A percentile compares a stretch with the other conserved stretches of the same genome.
Conservation (phyloP, 495 filamentous ascomycete species). For the Hyaloscypha variabilis region DNA sequence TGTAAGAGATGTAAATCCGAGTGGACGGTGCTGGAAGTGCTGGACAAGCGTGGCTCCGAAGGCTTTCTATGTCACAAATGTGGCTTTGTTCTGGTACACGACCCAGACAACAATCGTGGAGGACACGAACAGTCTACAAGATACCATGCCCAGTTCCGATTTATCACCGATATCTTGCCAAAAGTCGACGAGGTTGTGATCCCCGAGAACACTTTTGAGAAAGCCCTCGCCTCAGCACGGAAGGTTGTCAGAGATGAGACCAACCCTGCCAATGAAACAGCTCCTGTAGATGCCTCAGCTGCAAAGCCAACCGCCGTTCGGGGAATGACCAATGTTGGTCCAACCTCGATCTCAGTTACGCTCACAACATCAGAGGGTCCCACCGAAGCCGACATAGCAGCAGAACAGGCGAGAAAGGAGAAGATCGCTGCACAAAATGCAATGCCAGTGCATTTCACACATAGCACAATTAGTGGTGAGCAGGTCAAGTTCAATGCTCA, state of each 20-base stretch:
- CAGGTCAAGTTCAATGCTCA: constrained; percentile 32
- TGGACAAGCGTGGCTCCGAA: constrained; percentile 66
- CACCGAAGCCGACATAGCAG: constrained; percentile 72
- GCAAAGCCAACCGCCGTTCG: constrained; percentile 68
- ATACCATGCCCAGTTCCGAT: constrained; percentile 84
- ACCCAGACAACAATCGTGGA: constrained; percentile 60
- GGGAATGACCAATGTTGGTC: constrained; percentile 65
- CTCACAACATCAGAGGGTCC: constrained; percentile 76
- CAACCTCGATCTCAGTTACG: constrained; percentile 74
- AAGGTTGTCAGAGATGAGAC: constrained; percentile 62
- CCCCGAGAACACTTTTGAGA: constrained; percentile 85
- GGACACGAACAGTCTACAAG: constrained; percentile 90
- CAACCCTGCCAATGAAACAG: constrained; percentile 57
- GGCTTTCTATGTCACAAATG: constrained; percentile 88
- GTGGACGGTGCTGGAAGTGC: constrained; percentile 84
- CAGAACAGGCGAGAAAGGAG: constrained; percentile 72
- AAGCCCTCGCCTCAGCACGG: constrained; percentile 62
- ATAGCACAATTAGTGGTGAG: constrained; percentile 71
- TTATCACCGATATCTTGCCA: constrained; percentile 81
- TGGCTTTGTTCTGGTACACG: constrained; percentile 66
- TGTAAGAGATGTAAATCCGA: constrained; percentile 79
- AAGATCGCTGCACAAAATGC: constrained; percentile 80
- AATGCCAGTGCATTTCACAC: constrained; percentile 86
- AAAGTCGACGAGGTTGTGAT: constrained; percentile 82
- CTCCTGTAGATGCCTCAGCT: constrained; percentile 45